Evolutionary conservation across 257 asterid species (phyloP), one percentile per base, ranked within the genome.

Genomic region (Nicotiana paniculata): DNA sequence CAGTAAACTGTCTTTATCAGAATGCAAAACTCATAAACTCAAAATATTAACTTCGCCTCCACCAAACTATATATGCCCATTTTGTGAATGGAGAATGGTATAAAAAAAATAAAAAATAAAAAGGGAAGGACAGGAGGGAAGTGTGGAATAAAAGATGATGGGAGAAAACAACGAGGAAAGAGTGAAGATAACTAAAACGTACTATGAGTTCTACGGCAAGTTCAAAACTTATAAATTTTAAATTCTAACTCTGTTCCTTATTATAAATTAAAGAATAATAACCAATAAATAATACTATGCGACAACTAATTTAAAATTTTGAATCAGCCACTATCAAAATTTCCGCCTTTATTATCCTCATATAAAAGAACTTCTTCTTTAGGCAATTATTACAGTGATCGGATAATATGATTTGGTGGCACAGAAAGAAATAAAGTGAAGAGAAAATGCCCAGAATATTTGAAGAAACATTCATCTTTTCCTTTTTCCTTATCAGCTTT

Each of bases 311-410:
- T 43, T 43, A 43, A 43, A 43, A 43, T 43, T 43, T 3, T 43
- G 0, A 43, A 7, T 43, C 48, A 1, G 0, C 48, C 7, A 1
- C 48, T 43, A 1, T 43, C 11, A 43, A 43, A 57, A 6, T 17
- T 6, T 55, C 75, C 48, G 43, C 62, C 77, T 59, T 79, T 79
- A 59, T 62, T 80, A 81, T 61, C 66, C 84, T 53, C 81, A 35
- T 33, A 51, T 75, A 68, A 61, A 24, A 16, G 55, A 77, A 68
- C 51, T 69, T 68, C 81, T 82, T 85, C 32, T 37, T 69, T 66
- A 9, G 77, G 75, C 77, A 12, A 68, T 63, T 82, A 78, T 85
- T 82, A 30, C 87, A 26, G 32, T 55, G 83, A 84, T 84, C 59
- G 81, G 82, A 55, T 77, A 75, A 54, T 75, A 55, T 77, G 80